Evolutionary conservation across 169 alveolate species (phyloP), one percentile per base, ranked within the genome.

Genomic region (Ichthyophthirius multifiliis): DNA sequence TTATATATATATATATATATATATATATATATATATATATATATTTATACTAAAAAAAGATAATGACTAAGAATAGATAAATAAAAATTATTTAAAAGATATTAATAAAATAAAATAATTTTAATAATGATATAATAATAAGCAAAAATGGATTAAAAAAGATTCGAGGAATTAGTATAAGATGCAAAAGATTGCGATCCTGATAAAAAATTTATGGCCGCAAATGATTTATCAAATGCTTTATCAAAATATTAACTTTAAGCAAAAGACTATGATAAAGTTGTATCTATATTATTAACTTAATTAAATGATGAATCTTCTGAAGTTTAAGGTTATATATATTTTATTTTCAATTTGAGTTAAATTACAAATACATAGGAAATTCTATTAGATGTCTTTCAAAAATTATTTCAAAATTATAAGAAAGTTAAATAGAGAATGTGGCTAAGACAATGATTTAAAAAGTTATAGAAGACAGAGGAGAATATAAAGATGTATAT

Each of bases 191-290:
- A 92, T 81, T 87, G 89, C 87, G 96, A 92, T 75, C 89, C 89
- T 76, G 96, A 92, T 87, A 92, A 92, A 84, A 84, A 94, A 43
- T 93, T 82, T 82, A 93, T 93, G 96, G 96, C 94, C 5, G 96
- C 96, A 18, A 78, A 87, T 18, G 96, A 93, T 71, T 46, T 93
- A 31, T 89, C 93, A 18, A 85, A 86, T n/a, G 90, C 79, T 62
- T 79, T 93, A 65, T 65, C 86, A 13, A 88, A 82, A 64, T 81
- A 82, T 30, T 44, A 75, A 31, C 75, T 67, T 41, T 34, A 76
- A 48, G 78, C 23, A 1, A 55, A 34, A 0, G 71, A 65, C 83
- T 48, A 93, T 79, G 82, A 90, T 74, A 65, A 82, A 80, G 55
- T 86, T 89, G 46, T 88, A 73, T 73, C 82, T 18, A 93, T 93